Conservation (phyloP, 345 rosid genomes). For the Hibiscus trionum region DNA sequence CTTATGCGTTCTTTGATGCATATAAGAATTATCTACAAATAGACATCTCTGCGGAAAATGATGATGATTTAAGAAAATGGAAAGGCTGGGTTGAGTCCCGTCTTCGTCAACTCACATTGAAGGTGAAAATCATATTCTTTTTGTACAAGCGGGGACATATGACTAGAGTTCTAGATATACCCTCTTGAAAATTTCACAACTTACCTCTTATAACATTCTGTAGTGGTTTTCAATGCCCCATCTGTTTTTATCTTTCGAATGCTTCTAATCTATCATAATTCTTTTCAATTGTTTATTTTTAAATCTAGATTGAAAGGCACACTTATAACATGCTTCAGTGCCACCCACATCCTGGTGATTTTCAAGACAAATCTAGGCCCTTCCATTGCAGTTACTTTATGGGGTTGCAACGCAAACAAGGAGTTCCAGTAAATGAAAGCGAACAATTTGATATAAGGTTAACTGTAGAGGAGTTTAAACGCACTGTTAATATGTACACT, state of each 20-base stretch:
- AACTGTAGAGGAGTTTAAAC: constrained; percentile 86
- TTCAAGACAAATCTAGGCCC: constrained; percentile 62
- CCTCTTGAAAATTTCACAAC: background rate
- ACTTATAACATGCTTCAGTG: constrained; percentile 82
- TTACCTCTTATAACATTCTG: background rate
- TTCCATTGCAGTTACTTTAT: constrained; percentile 73
- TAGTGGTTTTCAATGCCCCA: background rate
- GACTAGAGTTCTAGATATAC: background rate
- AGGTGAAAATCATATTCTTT: constrained; percentile 33
- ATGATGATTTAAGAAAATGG: constrained; percentile 81
- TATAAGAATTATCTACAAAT: constrained; percentile 89
- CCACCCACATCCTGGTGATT: constrained; percentile 89
- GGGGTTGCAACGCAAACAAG: constrained; percentile 97
- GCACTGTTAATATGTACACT: constrained; percentile 50
- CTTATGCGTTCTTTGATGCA: constrained; percentile 84
- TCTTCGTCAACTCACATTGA: constrained; percentile 84
- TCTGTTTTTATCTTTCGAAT: background rate
- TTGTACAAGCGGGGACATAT: background rate
- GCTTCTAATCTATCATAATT: background rate
- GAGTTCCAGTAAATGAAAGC: constrained; percentile 65
- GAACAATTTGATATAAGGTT: constrained; percentile 81
- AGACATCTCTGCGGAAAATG: constrained; percentile 72
- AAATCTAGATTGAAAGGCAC: constrained; percentile 74
- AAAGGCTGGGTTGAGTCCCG: constrained; percentile 99
- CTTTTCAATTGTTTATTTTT: constrained; percentile 20